phyloP scores from a whole-genome alignment of 2,329 filamentous ascomycete genomes.

The Tetracladium maxilliforme region DNA sequence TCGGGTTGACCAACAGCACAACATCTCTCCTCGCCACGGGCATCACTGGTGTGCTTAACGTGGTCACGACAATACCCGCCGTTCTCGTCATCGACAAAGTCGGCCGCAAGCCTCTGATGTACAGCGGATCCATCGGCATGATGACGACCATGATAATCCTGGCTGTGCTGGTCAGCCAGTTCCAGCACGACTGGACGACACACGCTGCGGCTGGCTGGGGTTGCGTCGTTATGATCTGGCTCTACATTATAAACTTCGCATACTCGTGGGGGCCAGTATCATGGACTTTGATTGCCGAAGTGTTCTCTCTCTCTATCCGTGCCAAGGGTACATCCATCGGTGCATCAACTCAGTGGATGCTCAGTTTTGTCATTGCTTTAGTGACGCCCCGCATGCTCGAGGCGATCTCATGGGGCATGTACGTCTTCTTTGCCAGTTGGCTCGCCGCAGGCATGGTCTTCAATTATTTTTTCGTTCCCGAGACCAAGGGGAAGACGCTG shows the following conservation, averaged over 20 bases:
- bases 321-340: constrained; percentile 24
- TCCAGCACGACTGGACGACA: constrained; percentile 18
- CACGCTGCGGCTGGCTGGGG: constrained; percentile 22
- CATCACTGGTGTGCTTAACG: constrained; percentile 42
- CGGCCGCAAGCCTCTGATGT: constrained; percentile 22
- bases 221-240: constrained; percentile 17
- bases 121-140: constrained; percentile 22
- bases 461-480: constrained; percentile 33
- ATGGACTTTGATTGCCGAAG: constrained; percentile 20
- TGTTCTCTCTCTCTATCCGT: constrained; percentile 21
- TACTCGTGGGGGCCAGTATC: constrained; percentile 17
- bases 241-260: constrained; percentile 14
- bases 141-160: constrained; percentile 20
- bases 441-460: constrained; percentile 28
- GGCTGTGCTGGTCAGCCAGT: constrained; percentile 23
- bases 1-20: constrained; percentile 45
- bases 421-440: constrained; percentile 38
- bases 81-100: constrained; percentile 26
- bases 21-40: constrained; percentile 45
- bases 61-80: constrained; percentile 17
- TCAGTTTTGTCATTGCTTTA: constrained; percentile 31
- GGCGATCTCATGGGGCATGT: constrained; percentile 31
- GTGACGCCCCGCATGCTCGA: constrained; percentile 25
- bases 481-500: constrained; percentile 37
- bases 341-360: constrained; percentile 26